Evolutionary conservation across 1,284 basidiomycete species (phyloP).

Genomic region (Gymnopus androsaceus): DNA sequence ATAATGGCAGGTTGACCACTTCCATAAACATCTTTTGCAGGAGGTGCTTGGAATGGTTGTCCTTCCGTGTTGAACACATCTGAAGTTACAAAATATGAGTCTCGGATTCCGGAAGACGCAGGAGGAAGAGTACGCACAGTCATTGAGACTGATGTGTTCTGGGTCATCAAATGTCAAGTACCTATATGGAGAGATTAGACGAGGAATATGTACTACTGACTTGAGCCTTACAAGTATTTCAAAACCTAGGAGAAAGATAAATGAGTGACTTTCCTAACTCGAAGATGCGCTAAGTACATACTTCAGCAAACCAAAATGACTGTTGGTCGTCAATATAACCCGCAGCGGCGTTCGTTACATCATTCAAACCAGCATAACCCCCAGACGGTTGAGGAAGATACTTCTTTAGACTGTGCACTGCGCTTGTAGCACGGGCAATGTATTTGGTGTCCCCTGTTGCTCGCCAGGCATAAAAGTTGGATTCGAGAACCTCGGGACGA

Average conservation of each 20-base stretch:
- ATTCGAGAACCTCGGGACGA: conserved; percentile 74
- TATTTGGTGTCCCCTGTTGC: conserved; percentile 64
- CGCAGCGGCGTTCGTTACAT: conserved; percentile 37
- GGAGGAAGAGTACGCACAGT: conserved; percentile 46
- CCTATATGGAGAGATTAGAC: conserved; percentile 30
- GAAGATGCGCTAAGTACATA: conserved; percentile 27
- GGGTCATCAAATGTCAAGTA: conserved; percentile 78
- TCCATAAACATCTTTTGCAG: conserved; percentile 49
- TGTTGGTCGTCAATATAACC: conserved; percentile 58
- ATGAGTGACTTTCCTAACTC: neutral
- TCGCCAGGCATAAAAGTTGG: conserved; percentile 77
- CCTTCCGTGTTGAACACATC: conserved; percentile 76
- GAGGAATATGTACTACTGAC: neutral
- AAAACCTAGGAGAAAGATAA: neutral
- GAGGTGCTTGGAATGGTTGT: conserved; percentile 63
- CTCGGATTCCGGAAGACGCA: conserved; percentile 3
- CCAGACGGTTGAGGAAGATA: conserved; percentile 11
- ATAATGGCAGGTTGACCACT: conserved; percentile 20
- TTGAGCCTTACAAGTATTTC: conserved; percentile 3
- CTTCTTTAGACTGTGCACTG: conserved; percentile 45
- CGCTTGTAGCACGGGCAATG: conserved; percentile 45
- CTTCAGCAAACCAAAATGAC: conserved; percentile 80
- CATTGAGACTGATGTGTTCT: conserved; percentile 58
- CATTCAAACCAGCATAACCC: conserved; percentile 29
- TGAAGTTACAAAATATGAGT: conserved; percentile 23